Evolutionary conservation across 176 grass and related monocot genomes (phyloP), one percentile per base, ranked within the genome.

Genomic region (Hyparrhenia diplandra): DNA sequence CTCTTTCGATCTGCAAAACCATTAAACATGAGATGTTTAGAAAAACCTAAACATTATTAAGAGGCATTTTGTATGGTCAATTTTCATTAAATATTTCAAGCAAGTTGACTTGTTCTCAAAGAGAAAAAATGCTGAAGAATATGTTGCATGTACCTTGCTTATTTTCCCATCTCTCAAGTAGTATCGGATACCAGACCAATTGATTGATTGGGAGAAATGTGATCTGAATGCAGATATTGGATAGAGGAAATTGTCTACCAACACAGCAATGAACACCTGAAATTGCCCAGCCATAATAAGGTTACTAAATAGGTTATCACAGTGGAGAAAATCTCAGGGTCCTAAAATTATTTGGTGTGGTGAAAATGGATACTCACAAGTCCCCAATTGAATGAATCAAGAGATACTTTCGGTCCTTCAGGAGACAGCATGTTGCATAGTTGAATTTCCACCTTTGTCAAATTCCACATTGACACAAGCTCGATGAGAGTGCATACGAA

Each of bases 161-260:
- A 99, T 95, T 90, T 99, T 99, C 31, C 96, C 93, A 85, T 95
- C 80, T 86, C 87, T 95, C 87, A 99, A 89, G 81, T 95, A 84
- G 80, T 99, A 99, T 2, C 91, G 86, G 68, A 93, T 89, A 76
- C 97, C 97, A 82, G 93, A 99, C 93, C 97, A 99, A 75, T 96
- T 99, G 75, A 99, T 99, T 39, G 87, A 99, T 31, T 99, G 90
- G 66, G 97, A 88, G 75, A 96, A 96, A 82, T 93, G 91, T 52
- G 90, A 93, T 29, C 93, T 80, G 24, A 95, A 78, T 55, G 97
- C 97, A 80, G 88, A 96, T 79, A 99, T 42, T 12, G 97, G 97
- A 73, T 99, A 99, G 13, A 96, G 81, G 69, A 99, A 95, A 77
- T 99, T 99, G 40, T 95, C 97, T 36, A 99, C 97, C 39, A 99